A percentile compares a stretch with the other conserved stretches of the same genome.
phyloP scores from a whole-genome alignment of 1,284 basidiomycete genomes.

The Fistulinella cinereoalba region DNA sequence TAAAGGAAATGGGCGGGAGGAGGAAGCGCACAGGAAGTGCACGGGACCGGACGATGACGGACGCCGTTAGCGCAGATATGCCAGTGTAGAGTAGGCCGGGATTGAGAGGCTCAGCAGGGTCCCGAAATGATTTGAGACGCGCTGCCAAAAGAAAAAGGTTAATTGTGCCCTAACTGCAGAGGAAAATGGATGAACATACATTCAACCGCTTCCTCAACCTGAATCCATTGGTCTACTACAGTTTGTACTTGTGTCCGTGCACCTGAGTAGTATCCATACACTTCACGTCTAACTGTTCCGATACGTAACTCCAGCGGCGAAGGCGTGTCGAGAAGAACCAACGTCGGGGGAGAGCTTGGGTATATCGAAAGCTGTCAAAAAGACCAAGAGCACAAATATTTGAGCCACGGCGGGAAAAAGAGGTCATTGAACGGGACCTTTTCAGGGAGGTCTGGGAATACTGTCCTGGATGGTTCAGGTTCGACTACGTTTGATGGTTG shows the following conservation, averaged over 20 bases:
- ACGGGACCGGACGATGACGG: constrained; percentile 81
- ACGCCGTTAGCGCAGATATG: constrained; percentile 82
- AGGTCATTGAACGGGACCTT: constrained; percentile 18
- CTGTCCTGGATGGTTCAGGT: constrained; percentile 8
- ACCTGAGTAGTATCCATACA: constrained; percentile 52
- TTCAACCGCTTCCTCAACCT: constrained; percentile 78
- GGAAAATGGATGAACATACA: constrained; percentile 49
- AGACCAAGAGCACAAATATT: background rate
- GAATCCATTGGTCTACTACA: constrained; percentile 76
- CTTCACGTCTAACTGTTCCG: constrained; percentile 58
- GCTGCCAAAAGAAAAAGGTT: constrained; percentile 42
- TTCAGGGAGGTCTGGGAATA: constrained; percentile 23
- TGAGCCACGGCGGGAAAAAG: background rate
- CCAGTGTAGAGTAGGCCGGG: constrained; percentile 87
- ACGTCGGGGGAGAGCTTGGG: constrained; percentile 52
- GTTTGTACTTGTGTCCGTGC: constrained; percentile 65
- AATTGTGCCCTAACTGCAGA: too few relatives aligned
- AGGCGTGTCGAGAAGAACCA: constrained; percentile 69
- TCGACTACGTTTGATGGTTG: constrained; percentile 1
- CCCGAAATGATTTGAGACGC: constrained; percentile 78
- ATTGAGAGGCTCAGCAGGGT: constrained; percentile 77
- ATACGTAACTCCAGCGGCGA: constrained; percentile 74
- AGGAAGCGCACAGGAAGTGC: constrained; percentile 60
- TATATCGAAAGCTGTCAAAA: constrained; percentile 81
- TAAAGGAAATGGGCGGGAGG: constrained; percentile 68